Evolutionary conservation across 2,329 filamentous ascomycete genomes (phyloP).

Genomic region (Knoxdaviesia capensis): DNA sequence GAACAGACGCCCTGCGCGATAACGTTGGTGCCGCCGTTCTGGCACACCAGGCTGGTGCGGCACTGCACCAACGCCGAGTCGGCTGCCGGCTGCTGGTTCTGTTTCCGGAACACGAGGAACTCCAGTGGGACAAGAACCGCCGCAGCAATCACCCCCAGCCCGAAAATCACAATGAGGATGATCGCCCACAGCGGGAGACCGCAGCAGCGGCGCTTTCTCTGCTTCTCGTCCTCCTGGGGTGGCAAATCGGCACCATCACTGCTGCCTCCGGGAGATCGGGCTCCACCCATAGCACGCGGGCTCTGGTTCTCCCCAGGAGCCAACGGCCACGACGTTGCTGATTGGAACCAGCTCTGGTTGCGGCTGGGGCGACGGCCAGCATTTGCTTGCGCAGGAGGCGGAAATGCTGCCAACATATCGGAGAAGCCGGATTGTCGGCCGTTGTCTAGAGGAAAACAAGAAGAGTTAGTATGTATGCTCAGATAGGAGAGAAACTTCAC

Average conservation of each 20-base stretch:
- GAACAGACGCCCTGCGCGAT: constrained; percentile 49
- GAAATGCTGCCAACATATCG: constrained; percentile 46
- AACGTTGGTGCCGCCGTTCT: constrained; percentile 65
- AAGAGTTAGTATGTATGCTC: too few species aligned
- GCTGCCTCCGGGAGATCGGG: too few species aligned
- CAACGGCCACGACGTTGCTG: constrained; percentile 26
- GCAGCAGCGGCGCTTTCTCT: constrained; percentile 46
- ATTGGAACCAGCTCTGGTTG: constrained; percentile 20
- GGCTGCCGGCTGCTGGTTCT: constrained; percentile 12
- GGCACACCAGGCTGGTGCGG: constrained; percentile 40
- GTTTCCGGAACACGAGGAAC: constrained; percentile 35
- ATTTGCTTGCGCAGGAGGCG: constrained; percentile 33
- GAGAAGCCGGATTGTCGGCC: constrained; percentile 33
- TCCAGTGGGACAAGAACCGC: constrained; percentile 64
- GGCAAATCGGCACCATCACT: too few species aligned
- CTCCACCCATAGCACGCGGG: neutral
- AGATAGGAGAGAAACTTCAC: too few species aligned
- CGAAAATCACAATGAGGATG: constrained; percentile 39
- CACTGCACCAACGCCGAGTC: constrained; percentile 29
- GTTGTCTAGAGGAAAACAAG: constrained; percentile 11
- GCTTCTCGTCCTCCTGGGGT: constrained; percentile 8
- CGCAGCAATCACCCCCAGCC: constrained; percentile 55
- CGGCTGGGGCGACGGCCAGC: constrained; percentile 21
- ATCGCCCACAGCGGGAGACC: constrained; percentile 70
- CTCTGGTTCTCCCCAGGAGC: constrained; percentile 9